Percentiles rank a stretch among this genome's conserved stretches.
phyloP scores from a whole-genome alignment of 2,329 filamentous ascomycete species.

The Diatrype stigma region DNA sequence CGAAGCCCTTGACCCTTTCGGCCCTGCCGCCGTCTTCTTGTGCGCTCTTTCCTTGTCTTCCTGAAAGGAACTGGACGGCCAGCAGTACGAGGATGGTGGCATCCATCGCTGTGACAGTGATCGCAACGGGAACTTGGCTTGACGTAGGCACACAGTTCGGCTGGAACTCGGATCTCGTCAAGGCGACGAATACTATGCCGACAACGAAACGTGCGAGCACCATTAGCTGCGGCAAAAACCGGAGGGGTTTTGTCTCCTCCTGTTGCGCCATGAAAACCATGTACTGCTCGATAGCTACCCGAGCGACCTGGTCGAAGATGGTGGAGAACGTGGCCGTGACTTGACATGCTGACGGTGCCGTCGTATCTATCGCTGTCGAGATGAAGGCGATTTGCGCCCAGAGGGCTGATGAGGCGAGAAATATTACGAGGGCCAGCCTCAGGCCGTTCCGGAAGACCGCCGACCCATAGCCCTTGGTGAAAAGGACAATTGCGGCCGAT shows the following conservation, averaged over 20 bases:
- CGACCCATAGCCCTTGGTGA: slow-evolving; percentile 43
- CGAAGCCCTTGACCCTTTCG: slow-evolving; percentile 35
- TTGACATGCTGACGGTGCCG: slow-evolving; percentile 44
- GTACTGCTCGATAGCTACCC: slow-evolving; percentile 50
- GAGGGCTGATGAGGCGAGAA: slow-evolving; percentile 46
- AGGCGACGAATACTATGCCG: slow-evolving; percentile 51
- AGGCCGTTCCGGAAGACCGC: slow-evolving; percentile 51
- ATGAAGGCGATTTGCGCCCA: slow-evolving; percentile 53
- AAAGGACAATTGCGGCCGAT: slow-evolving; percentile 41
- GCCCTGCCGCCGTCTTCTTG: slow-evolving; percentile 21
- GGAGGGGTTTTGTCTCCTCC: slow-evolving; percentile 29
- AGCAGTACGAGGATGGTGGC: slow-evolving; percentile 40
- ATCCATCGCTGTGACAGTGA: slow-evolving; percentile 42
- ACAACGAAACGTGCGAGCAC: slow-evolving; percentile 46
- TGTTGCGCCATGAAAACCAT: slow-evolving; percentile 47
- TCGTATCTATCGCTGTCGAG: slow-evolving; percentile 42
- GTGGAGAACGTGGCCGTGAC: slow-evolving; percentile 48
- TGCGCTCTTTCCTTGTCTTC: slow-evolving; percentile 30
- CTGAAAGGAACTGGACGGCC: slow-evolving; percentile 36
- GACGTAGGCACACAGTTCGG: slow-evolving; percentile 49
- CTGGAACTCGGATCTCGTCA: slow-evolving; percentile 48
- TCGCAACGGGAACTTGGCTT: slow-evolving; percentile 39
- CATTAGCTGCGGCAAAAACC: slow-evolving; percentile 42
- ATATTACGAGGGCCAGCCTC: slow-evolving; percentile 60
- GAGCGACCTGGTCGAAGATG: slow-evolving; percentile 53